Base-by-base conservation (phyloP, 441 rosid genomes). In the Gossypium davidsonii region DNA sequence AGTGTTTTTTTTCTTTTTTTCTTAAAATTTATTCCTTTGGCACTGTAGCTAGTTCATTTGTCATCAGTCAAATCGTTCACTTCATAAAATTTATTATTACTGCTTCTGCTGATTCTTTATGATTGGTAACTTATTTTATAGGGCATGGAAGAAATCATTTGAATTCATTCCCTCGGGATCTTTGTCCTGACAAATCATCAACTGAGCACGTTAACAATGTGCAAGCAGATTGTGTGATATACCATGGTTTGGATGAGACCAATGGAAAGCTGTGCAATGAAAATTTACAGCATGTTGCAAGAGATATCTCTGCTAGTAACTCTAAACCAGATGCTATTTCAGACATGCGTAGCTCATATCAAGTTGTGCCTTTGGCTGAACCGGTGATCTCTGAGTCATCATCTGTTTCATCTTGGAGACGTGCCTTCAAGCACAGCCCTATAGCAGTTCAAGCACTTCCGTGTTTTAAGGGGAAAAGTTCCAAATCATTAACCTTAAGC, bases 381-480 rank as follows among this genome's bases (percentile, higher is more conserved):
- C 20, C 6, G 5, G 55, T 28, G 58, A 77, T 57, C 48, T 26
- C 56, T 25, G 66, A 78, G 73, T 76, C 77, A 56, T 67, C 81
- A 58, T 60, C 61, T 69, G 71, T 39, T 68, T 73, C 75, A 9
- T 61, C 77, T 61, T 48, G 70, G 51, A 77, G 23, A 59, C 74
- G 10, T 48, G 66, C 72, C 37, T 4, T 74, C n/a, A 34, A 61
- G 52, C 76, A 70, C 76, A 34, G 71, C 31, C 83, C 81, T 44
- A 76, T 70, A 63, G 66, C 78, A 55, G 82, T 82, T 76, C 89
- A 86, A 79, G 90, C 85, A 7, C 78, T 85, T 61, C 89, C 90
- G 52, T 85, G 84, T 80, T 76, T 73, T 74, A 74, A 74, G 58
- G 49, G 64, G 49, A 77, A 74, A 72, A 73, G 53, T 48, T 76